Evolutionary conservation across 2,329 filamentous ascomycete species (phyloP).

Genomic region (Aspergillus floridensis): DNA sequence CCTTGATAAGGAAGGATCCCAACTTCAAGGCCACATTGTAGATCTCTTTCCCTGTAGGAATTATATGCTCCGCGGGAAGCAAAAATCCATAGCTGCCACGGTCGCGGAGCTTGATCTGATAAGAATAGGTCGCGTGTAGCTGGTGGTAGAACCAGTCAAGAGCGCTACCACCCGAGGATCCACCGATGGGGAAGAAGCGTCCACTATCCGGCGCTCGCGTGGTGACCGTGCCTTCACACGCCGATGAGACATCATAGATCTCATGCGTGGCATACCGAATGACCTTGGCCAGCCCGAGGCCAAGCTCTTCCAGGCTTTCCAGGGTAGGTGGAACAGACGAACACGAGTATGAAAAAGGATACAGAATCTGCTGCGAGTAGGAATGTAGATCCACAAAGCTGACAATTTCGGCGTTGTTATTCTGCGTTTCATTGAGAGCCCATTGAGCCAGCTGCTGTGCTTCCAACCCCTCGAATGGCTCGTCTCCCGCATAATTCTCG

Average conservation of each 20-base stretch:
- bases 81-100: conserved; percentile 93
- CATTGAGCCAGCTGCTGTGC: conserved; percentile 72
- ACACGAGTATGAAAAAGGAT: conserved; percentile 88
- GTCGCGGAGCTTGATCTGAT: conserved; percentile 90
- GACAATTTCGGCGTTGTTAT: conserved; percentile 72
- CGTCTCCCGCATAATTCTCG: conserved; percentile 80
- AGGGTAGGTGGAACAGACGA: conserved; percentile 72
- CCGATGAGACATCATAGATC: conserved; percentile 72
- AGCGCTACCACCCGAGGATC: conserved; percentile 76
- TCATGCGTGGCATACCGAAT: conserved; percentile 79
- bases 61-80: conserved; percentile 78
- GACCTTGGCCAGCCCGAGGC: conserved; percentile 80
- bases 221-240: conserved; percentile 74
- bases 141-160: conserved; percentile 97
- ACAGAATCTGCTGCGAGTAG: conserved; percentile 92
- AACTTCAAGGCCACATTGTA: conserved; percentile 80
- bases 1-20: conserved; percentile 61
- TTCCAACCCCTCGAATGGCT: conserved; percentile 80
- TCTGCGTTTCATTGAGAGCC: conserved; percentile 73
- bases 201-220: conserved; percentile 26
- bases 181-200: conserved; percentile 55
- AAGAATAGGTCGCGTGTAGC: conserved; percentile 75
- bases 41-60: conserved; percentile 85
- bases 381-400: conserved; percentile 88
- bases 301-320: conserved; percentile 90